Conservation (phyloP, 2,329 filamentous ascomycete genomes). For the Diaporthe australafricana region DNA sequence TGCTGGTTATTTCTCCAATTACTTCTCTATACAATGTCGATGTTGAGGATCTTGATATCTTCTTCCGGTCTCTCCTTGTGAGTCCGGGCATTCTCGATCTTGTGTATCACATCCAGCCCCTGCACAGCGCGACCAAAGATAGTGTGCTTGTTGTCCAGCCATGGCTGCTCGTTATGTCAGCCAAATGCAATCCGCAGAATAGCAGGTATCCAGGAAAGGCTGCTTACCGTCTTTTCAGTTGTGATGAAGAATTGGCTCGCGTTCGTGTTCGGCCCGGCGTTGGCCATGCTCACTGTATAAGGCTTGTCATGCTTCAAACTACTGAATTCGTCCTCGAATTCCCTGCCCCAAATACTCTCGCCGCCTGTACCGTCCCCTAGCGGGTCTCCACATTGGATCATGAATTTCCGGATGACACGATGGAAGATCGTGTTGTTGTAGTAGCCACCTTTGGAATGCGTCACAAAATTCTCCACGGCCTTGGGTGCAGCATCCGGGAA, state of each 20-base stretch:
- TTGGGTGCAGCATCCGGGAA: slow-evolving; percentile 95
- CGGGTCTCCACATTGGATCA: slow-evolving; percentile 92
- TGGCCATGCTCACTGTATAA: slow-evolving; percentile 97
- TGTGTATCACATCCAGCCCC: slow-evolving; percentile 93
- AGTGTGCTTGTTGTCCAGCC: slow-evolving; percentile 96
- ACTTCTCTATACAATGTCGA: slow-evolving; percentile 66
- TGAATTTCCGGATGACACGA: slow-evolving; percentile 96
- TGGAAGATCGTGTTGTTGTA: slow-evolving; percentile 99
- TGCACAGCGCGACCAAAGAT: slow-evolving; percentile 93
- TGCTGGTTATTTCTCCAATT: neutral
- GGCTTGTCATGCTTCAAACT: slow-evolving; percentile 93
- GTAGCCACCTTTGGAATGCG: slow-evolving; percentile 88
- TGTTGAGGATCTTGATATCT: slow-evolving; percentile 97
- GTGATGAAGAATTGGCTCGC: slow-evolving; percentile 99
- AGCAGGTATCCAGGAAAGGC: neutral
- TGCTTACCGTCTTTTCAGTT: slow-evolving; percentile 88
- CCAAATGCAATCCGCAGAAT: slow-evolving; percentile 16
- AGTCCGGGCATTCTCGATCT: slow-evolving; percentile 91
- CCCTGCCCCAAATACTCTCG: slow-evolving; percentile 91
- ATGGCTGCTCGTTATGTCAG: slow-evolving; percentile 67
- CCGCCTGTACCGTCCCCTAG: slow-evolving; percentile 90
- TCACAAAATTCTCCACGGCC: slow-evolving; percentile 97
- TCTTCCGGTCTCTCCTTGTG: slow-evolving; percentile 94
- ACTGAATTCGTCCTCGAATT: slow-evolving; percentile 95
- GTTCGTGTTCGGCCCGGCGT: slow-evolving; percentile 94